Evolutionary conservation across 164 flowering plant genomes (phyloP).

Genomic region (Berberis thunbergii): DNA sequence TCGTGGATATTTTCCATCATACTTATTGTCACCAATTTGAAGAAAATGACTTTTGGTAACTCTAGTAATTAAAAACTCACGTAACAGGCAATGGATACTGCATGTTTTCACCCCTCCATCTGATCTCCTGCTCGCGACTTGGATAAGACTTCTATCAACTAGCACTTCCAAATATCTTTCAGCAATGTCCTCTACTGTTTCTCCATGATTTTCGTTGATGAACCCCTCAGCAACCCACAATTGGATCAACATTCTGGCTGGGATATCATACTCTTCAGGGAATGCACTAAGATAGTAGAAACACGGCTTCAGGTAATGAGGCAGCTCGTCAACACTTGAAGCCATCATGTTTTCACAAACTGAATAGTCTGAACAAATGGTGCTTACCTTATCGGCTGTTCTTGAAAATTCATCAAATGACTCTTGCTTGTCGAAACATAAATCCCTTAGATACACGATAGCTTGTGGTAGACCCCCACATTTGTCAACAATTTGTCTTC

Average conservation of each 20-base stretch:
- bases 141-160: too few species aligned
- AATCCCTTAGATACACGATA: conserved; percentile 8
- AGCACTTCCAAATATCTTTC: too few species aligned
- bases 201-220: too few species aligned
- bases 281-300: conserved; percentile 4
- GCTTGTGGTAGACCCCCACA: conserved; percentile 18
- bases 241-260: neutral
- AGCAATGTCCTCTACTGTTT: too few species aligned
- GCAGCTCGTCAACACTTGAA: conserved; percentile 12
- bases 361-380: neutral
- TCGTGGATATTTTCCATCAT: too few species aligned
- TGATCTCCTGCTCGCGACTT: too few species aligned
- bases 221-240: conserved; percentile 6
- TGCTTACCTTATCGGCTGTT: neutral
- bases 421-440: neutral
- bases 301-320: conserved; percentile 8
- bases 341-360: neutral
- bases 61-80: too few species aligned
- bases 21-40: too few species aligned
- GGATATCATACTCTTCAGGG: conserved; percentile 4
- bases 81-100: too few species aligned
- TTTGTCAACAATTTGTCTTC: conserved; percentile 9
- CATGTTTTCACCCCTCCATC: too few species aligned
- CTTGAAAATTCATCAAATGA: too few species aligned
- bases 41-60: too few species aligned